Evolutionary conservation across 208 protist genomes (phyloP).

Genomic region (Herpetomonas tarakana): DNA sequence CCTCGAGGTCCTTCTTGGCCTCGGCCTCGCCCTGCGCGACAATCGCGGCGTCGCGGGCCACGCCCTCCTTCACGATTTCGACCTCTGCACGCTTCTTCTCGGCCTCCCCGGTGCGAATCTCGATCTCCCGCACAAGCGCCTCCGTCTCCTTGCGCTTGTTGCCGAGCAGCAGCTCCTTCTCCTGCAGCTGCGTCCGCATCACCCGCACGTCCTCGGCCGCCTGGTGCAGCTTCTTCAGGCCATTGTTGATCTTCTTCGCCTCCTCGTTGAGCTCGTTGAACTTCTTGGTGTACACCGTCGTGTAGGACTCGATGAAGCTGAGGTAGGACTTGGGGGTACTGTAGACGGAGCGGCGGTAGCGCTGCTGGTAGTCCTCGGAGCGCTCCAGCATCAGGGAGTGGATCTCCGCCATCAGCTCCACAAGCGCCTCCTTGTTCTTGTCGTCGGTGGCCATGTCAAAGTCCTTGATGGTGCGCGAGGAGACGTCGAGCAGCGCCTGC

Average conservation of each 20-base stretch:
- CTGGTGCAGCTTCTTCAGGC: conserved; percentile 94
- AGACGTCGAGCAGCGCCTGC: conserved; percentile 94
- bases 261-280: conserved; percentile 90
- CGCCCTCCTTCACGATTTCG: conserved; percentile 89
- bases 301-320: conserved; percentile 93
- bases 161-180: conserved; percentile 92
- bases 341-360: conserved; percentile 92
- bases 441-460: conserved; percentile 93
- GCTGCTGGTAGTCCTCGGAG: conserved; percentile 91
- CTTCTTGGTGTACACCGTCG: conserved; percentile 91
- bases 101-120: conserved; percentile 89
- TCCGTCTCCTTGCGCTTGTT: conserved; percentile 93
- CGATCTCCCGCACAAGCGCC: conserved; percentile 93
- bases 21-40: conserved; percentile 91
- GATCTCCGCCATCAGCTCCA: conserved; percentile 91
- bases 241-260: conserved; percentile 92
- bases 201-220: conserved; percentile 92
- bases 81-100: conserved; percentile 96
- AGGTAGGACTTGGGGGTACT: conserved; percentile 95
- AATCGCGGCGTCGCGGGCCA: conserved; percentile 86
- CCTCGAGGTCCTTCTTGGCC: conserved; percentile 94
- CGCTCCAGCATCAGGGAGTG: conserved; percentile 89
- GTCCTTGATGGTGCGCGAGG: conserved; percentile 80
- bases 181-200: conserved; percentile 94
- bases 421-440: conserved; percentile 85